These are phyloP conservation scores for Neltuma alba DNA, from an alignment of 306 rosid genomes.

Conservation along the genomic window DNA sequence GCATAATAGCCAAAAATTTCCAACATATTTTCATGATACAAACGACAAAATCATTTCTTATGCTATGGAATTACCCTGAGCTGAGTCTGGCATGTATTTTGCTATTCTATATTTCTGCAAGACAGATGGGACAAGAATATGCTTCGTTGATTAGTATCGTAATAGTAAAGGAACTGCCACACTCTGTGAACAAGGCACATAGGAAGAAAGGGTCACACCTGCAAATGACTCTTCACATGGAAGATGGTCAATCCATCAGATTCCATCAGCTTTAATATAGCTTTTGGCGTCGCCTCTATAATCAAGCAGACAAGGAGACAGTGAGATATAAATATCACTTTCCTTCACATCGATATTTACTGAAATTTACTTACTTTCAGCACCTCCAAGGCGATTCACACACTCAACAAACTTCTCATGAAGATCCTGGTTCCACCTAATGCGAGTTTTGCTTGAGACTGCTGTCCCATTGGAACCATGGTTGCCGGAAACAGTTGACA, in stretches of 20 bases:
- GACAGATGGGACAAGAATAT: not conserved
- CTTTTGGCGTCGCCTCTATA: slow-evolving; percentile 91
- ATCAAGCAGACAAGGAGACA: slow-evolving; percentile 10
- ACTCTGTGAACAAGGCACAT: not conserved
- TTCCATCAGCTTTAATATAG: slow-evolving; percentile 78
- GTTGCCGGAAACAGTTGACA: slow-evolving; percentile 40
- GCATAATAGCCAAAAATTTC: not conserved
- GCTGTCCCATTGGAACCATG: slow-evolving; percentile 47
- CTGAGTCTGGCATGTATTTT: slow-evolving; percentile 71
- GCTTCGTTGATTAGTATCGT: not conserved
- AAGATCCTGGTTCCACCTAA: slow-evolving; percentile 92
- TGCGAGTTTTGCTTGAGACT: slow-evolving; percentile 66
- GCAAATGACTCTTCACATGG: slow-evolving; percentile 95
- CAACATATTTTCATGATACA: not conserved
- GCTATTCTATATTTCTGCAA: slow-evolving; percentile 77
- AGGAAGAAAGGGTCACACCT: slow-evolving; percentile 28
- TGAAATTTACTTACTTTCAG: slow-evolving; percentile 64
- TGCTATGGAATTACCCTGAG: slow-evolving; percentile 53
- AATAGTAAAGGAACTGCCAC: not conserved
- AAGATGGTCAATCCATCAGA: slow-evolving; percentile 80
- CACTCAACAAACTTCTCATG: slow-evolving; percentile 90
- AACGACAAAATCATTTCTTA: not conserved
- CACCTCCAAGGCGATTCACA: slow-evolving; percentile 87
- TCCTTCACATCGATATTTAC: not conserved
- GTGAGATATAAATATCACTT: slow-evolving; percentile 21